These are phyloP conservation scores for Quercus rubra DNA, from an alignment of 306 rosid species.

Conservation along the genomic window DNA sequence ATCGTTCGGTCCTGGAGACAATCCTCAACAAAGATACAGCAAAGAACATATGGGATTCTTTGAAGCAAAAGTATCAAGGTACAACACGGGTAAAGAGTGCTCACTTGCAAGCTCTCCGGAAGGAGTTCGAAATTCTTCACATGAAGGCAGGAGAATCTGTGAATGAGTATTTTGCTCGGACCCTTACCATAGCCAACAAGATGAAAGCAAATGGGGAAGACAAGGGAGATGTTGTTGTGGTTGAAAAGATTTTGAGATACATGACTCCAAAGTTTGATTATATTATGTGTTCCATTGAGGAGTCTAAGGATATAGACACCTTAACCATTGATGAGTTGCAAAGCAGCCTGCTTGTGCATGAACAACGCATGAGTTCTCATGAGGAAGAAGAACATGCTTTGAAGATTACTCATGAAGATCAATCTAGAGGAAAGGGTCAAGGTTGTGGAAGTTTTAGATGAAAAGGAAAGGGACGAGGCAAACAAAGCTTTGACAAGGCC, in stretches of 20 bases:
- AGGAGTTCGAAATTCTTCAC: too few species aligned
- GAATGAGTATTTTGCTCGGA: too few species aligned
- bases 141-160: too few species aligned
- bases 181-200: not conserved
- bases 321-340: too few species aligned
- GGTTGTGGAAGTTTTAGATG: not conserved
- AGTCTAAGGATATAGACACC: too few species aligned
- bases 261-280: not conserved
- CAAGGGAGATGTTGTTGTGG: not conserved
- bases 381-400: too few species aligned
- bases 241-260: slow-evolving; percentile 6
- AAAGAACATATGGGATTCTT: not conserved
- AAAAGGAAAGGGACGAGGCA: not conserved
- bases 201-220: slow-evolving; percentile 11
- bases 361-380: too few species aligned
- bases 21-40: not conserved
- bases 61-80: too few species aligned
- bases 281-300: too few species aligned
- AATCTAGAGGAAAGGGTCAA: not conserved
- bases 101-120: too few species aligned
- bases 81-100: too few species aligned
- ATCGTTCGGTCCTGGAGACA: not conserved
- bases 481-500: not conserved
- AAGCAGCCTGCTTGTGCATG: too few species aligned
- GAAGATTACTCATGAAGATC: not conserved